A percentile compares a stretch with the other conserved stretches of the same genome.
These are phyloP conservation scores for Primulina tabacum DNA, from an alignment of 257 asterid species.

Conservation along the genomic window DNA sequence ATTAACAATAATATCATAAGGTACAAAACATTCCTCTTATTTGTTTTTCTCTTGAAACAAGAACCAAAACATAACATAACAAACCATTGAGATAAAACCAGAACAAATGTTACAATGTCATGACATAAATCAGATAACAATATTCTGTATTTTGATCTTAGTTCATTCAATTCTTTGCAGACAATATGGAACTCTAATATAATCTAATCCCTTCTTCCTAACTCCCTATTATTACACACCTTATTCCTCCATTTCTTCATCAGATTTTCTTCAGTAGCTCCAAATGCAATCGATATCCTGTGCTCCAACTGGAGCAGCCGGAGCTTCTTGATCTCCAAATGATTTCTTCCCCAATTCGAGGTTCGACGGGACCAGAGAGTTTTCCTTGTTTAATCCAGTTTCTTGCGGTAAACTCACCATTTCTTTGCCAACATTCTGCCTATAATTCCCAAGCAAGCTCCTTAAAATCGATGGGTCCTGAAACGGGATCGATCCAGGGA, in stretches of 20 bases:
- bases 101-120: background rate
- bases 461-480: constrained; percentile 31
- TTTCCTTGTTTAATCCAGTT: constrained; percentile 43
- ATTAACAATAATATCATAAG: no score
- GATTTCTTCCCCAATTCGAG: constrained; percentile 47
- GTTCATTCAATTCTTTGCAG: constrained; percentile 20
- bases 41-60: background rate
- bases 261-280: constrained; percentile 40
- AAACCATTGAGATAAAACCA: constrained; percentile 12
- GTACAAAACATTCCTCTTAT: no score
- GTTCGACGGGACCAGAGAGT: constrained; percentile 52
- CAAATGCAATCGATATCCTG: constrained; percentile 62
- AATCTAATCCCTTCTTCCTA: background rate
- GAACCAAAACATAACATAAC: background rate
- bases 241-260: background rate
- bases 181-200: constrained; percentile 13
- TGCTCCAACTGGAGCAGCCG: constrained; percentile 33
- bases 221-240: background rate
- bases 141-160: constrained; percentile 23
- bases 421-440: constrained; percentile 36
- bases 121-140: constrained; percentile 7
- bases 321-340: constrained; percentile 37
- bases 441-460: constrained; percentile 36
- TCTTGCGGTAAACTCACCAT: constrained; percentile 47
- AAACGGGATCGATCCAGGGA: constrained; percentile 29